Base-by-base conservation (phyloP, 148 eudicot species). In the Rhododendron simsii region DNA sequence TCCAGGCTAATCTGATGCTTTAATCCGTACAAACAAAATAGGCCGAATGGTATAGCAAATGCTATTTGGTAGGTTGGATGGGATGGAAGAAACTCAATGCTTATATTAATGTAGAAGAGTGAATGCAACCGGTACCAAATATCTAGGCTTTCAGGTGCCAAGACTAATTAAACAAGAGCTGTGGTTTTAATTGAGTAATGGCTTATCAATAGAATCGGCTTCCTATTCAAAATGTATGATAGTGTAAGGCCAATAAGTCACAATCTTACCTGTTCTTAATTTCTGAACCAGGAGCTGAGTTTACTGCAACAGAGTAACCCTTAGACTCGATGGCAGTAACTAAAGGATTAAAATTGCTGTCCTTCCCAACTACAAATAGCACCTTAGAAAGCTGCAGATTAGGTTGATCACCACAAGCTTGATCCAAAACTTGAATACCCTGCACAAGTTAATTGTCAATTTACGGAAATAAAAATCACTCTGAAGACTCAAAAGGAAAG, bases 401-500 rank as follows among this genome's bases (percentile, higher is more conserved):
- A 75, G 53, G 86, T 53, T 20, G 30, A 84, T 84, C 79, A 75
- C 81, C 69, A 21, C 67, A 75, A 48, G 45, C 63, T 48, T 84
- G 81, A 33, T 84, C 86, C 81, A 84, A 75, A 75, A 84, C 33
- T 51, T 84, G 28, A 55, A 84, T 47, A 61, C 86, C 86, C 86
- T 84, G 59, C 69, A 84, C 28, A 37, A 57, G 44, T 20, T 13
- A 20, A 37, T 15, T 26, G 8, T 13, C 55, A 33, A 7, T 47
- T 23, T 80, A 26, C 50, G 61, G 37, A 50, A 48, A 80, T 5
- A 45, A 7, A 45, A 28, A 33, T 5, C 21, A 15, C 63, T 51
- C 28, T 45, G 15, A 20, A 21, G 61, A 28, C 44, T 50, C 14
- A 14, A 74, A 74, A 35, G 7, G 18, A 33, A 30, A 15, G 78